phyloP scores from a whole-genome alignment of 352 stramenopile genomes.

The Elongisporangium anandrum region DNA sequence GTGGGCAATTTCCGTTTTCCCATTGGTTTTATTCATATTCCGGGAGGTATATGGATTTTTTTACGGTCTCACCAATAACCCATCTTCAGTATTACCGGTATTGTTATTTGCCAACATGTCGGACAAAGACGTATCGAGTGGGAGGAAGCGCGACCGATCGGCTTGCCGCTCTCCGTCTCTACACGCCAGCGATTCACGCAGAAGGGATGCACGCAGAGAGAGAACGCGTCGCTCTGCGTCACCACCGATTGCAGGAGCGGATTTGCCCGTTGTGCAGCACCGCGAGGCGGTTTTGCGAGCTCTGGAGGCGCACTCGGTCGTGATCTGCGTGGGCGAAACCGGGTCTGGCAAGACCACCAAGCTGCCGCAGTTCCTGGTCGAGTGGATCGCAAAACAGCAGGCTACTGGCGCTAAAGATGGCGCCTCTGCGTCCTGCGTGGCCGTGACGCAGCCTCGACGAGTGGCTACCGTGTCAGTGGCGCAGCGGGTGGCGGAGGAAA shows the following conservation, averaged over 20 bases:
- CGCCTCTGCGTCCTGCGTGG: slow-evolving; percentile 30
- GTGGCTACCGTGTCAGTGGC: slow-evolving; percentile 98
- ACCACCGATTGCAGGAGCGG: not conserved
- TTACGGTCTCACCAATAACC: too few species aligned
- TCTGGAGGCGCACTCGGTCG: slow-evolving; percentile 45
- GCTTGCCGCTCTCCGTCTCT: not conserved
- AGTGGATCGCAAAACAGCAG: slow-evolving; percentile 22
- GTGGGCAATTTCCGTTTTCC: too few species aligned
- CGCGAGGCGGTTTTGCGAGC: slow-evolving; percentile 52
- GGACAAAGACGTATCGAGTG: not conserved
- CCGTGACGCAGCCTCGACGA: slow-evolving; percentile 91
- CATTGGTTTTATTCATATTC: too few species aligned
- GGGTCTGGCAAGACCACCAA: slow-evolving; percentile 96
- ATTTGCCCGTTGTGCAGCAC: slow-evolving; percentile 35
- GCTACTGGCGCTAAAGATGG: slow-evolving; percentile 15
- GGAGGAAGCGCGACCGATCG: not conserved
- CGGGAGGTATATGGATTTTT: too few species aligned
- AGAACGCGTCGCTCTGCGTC: not conserved
- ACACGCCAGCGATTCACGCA: not conserved
- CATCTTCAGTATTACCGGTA: too few species aligned
- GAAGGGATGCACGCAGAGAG: not conserved
- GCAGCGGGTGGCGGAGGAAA: slow-evolving; percentile 96
- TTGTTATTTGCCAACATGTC: not conserved
- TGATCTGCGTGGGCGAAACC: slow-evolving; percentile 91
- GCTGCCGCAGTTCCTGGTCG: slow-evolving; percentile 66